Evolutionary conservation across 1,284 basidiomycete genomes (phyloP), one percentile per base, ranked within the genome.

Genomic region (Filobasidium uniguttulatum): DNA sequence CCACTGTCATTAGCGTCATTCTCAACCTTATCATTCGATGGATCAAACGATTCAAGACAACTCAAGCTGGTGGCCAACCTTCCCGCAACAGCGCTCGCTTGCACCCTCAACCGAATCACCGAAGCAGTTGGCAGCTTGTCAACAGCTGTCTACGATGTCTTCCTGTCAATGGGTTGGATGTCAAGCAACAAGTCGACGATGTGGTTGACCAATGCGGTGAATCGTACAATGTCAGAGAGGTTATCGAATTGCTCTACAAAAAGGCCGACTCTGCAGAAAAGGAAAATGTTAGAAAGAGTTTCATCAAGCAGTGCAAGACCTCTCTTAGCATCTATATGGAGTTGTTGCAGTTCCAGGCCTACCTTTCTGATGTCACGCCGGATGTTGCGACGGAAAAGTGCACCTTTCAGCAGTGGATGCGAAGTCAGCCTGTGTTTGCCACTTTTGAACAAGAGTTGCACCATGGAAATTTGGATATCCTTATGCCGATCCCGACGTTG

Each of bases 381-480:
- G 86, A 90, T 62, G 85, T 83, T 1, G 75, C 87, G 63, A 71
- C 78, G 46, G 79, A 82, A 6, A 79, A 85, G 38, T 81, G 83
- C 58, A 80, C 75, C 2, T 83, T 94, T 44, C 85, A 85, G 60
- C 76, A 74, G 3, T 94, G 83, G 58, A 81, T 40, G 19, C 43
- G 34, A 12, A 41, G 34, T 28, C 36, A 53, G 36, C 51, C 51
- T 78, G 94, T 98, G 14, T 89, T 98, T 70, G 84, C 84, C 62
- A 99, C 94, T 0, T 91, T 98, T 55, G 81, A 93, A 67, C 88
- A 86, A 56, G 94, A 98, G 59, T 76, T 98, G 38, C 71, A 81
- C 35, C 76, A 76, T n/a, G 82, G 87, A 31, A 83, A 83, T 14
- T 66, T 88, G 38, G 77, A 83, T 50, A 82, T 85, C 1, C 71